These are phyloP conservation scores for Aspergillus diversus DNA, from an alignment of 495 filamentous ascomycete species.

Conservation along the genomic window DNA sequence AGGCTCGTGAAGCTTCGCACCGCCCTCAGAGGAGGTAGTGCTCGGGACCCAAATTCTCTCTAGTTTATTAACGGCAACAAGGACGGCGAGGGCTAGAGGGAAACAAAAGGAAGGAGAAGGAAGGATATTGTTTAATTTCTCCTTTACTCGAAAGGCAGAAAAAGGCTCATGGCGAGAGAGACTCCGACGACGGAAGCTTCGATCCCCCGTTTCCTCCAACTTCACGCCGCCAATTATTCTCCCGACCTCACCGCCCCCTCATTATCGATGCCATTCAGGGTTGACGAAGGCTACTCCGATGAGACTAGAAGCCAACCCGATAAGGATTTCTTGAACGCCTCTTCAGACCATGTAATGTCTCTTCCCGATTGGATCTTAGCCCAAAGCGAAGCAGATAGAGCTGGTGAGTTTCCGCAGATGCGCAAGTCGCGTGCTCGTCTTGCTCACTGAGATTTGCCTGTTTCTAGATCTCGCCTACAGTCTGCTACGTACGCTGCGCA, in stretches of 20 bases:
- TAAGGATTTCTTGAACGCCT: conserved; percentile 41
- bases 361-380: conserved; percentile 57
- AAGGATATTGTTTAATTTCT: not conserved
- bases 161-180: conserved; percentile 39
- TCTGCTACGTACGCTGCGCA: conserved; percentile 72
- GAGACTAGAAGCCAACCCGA: conserved; percentile 61
- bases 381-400: conserved; percentile 56
- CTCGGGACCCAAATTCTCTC: not conserved
- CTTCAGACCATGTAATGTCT: conserved; percentile 42
- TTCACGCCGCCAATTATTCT: conserved; percentile 30
- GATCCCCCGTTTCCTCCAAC: conserved; percentile 27
- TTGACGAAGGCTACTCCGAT: conserved; percentile 70
- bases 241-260: conserved; percentile 37
- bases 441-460: conserved; percentile 7
- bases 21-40: conserved; percentile 20
- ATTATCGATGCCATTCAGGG: conserved; percentile 51
- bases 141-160: not conserved
- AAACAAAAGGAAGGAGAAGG: conserved; percentile 1
- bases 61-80: not conserved
- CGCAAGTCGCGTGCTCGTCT: conserved; percentile 10
- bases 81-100: conserved; percentile 6
- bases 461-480: conserved; percentile 53
- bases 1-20: conserved; percentile 4
- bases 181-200: conserved; percentile 23
- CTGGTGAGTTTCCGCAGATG: conserved; percentile 42